phyloP scores from a whole-genome alignment of 2,329 filamentous ascomycete species.

The Verticillium isaacii region DNA sequence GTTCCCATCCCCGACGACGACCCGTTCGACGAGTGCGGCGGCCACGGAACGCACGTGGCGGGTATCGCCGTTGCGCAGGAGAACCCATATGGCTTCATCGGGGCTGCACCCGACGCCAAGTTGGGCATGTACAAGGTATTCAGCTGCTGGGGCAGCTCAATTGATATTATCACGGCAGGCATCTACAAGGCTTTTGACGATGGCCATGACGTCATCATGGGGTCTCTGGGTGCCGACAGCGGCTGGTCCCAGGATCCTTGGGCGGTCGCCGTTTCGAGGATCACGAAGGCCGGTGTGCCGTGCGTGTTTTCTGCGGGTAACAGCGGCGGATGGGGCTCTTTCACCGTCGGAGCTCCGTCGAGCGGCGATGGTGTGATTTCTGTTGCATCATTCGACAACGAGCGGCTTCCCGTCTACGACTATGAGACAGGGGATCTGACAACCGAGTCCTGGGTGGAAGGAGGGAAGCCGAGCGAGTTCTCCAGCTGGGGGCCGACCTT shows the following conservation, averaged over 20 bases:
- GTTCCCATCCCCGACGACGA: conserved; percentile 45
- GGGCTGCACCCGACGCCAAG: conserved; percentile 50
- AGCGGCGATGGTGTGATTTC: conserved; percentile 9
- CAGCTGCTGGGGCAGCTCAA: conserved; percentile 44
- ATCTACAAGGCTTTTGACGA: conserved; percentile 56
- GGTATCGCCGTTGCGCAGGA: conserved; percentile 56
- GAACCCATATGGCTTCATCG: conserved; percentile 46
- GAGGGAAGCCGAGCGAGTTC: conserved; percentile 29
- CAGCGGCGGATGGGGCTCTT: conserved; percentile 4
- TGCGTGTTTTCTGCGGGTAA: conserved; percentile 17
- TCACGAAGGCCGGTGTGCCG: conserved; percentile 12
- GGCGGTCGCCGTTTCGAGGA: conserved; percentile 40
- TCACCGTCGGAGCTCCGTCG: conserved; percentile 7
- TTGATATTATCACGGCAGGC: conserved; percentile 54
- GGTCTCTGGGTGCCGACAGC: conserved; percentile 40
- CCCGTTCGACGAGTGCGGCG: conserved; percentile 38
- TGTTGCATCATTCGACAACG: conserved; percentile 11
- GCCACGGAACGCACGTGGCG: conserved; percentile 57
- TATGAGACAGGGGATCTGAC: neutral
- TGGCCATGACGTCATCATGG: conserved; percentile 47
- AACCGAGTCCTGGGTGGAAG: conserved; percentile 5
- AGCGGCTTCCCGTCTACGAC: neutral
- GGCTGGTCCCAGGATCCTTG: conserved; percentile 49
- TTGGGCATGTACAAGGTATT: conserved; percentile 54
- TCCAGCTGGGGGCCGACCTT: conserved; percentile 37